A percentile compares a stretch with the other conserved stretches of the same genome.
Conservation (phyloP, 495 filamentous ascomycete species). For the Penicillium coprophilum region DNA sequence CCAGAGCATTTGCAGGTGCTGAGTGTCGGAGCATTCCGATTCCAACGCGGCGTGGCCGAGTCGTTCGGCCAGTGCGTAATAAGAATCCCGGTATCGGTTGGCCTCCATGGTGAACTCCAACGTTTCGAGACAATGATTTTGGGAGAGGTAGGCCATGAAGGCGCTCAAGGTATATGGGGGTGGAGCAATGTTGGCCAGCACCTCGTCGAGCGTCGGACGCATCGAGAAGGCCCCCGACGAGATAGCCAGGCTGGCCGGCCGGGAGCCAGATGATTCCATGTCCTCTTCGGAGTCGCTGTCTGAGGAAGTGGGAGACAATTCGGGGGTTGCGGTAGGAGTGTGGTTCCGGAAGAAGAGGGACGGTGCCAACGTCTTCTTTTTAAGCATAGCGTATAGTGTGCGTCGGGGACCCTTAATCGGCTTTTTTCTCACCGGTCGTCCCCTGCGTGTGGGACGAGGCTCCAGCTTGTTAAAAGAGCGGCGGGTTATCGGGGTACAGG, state of each 20-base stretch:
- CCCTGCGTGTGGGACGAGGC: slow-evolving; percentile 22
- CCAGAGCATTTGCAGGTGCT: slow-evolving; percentile 75
- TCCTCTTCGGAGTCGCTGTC: slow-evolving; percentile 60
- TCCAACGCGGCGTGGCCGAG: slow-evolving; percentile 42
- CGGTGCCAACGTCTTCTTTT: slow-evolving; percentile 45
- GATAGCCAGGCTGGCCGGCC: slow-evolving; percentile 63
- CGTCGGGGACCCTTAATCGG: slow-evolving; percentile 28
- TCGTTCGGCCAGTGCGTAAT: slow-evolving; percentile 54
- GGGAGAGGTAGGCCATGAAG: slow-evolving; percentile 96
- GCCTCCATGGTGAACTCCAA: slow-evolving; percentile 97
- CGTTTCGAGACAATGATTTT: slow-evolving; percentile 96
- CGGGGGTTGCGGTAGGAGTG: slow-evolving; percentile 42
- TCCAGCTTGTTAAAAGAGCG: slow-evolving; percentile 25
- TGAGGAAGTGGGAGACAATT: slow-evolving; percentile 45
- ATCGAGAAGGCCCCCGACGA: slow-evolving; percentile 65
- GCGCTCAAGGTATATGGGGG: slow-evolving; percentile 90
- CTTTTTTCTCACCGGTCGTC: slow-evolving; percentile 30
- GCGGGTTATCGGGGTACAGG: not conserved
- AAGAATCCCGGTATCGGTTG: slow-evolving; percentile 79
- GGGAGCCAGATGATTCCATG: slow-evolving; percentile 51
- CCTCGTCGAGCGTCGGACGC: slow-evolving; percentile 80
- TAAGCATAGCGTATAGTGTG: slow-evolving; percentile 50
- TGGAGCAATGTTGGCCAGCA: slow-evolving; percentile 81
- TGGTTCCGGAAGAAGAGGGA: slow-evolving; percentile 43
- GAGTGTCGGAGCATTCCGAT: slow-evolving; percentile 56